Evolutionary conservation across 805 yeast genomes (phyloP), one percentile per base, ranked within the genome.

Genomic region (Wickerhamomyces canadensis): DNA sequence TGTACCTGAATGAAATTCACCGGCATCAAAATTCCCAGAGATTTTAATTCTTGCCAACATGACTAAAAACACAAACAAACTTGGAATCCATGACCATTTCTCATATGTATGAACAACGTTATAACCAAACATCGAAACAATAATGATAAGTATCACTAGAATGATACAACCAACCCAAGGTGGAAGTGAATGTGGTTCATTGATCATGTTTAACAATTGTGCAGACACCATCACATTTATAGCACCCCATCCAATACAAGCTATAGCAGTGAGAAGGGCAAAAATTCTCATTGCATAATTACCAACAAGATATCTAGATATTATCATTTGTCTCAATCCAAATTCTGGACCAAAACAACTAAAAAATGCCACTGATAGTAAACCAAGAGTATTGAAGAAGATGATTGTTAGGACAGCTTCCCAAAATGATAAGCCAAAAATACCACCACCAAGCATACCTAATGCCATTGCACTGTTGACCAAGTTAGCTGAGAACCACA

Each of bases 211-310:
- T 42, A 88, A 67, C 44, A 88, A 65, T 60, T 86, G 93, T 17
- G 96, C 95, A 25, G 93, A 78, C 22, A 88, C 83, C 76, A 88
- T 84, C 44, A 84, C 85, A 62, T 89, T 89, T 33, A 87, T 91
- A 11, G 95, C 86, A 62, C 93, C 84, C 97, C 97, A 89, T 51
- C 97, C 96, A 38, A 87, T 76, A 73, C 95, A 85, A 19, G 95
- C 89, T 44, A 89, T 61, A 54, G 79, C 74, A 56, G 88, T 87
- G 56, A 89, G 68, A 31, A 81, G 60, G 9, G 94, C 80, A 54
- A 86, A 82, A 40, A 87, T 70, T 58, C 95, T 75, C 63, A 84
- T 80, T 32, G 83, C 81, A 23, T 67, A 57, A 60, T 80, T 78
- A 45, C 97, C 97, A 44, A 80, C 72, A 50, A 87, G 71, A 61